Conservation (phyloP, 768 basidiomycete species). For the Naganishia vaughanmartiniae region DNA sequence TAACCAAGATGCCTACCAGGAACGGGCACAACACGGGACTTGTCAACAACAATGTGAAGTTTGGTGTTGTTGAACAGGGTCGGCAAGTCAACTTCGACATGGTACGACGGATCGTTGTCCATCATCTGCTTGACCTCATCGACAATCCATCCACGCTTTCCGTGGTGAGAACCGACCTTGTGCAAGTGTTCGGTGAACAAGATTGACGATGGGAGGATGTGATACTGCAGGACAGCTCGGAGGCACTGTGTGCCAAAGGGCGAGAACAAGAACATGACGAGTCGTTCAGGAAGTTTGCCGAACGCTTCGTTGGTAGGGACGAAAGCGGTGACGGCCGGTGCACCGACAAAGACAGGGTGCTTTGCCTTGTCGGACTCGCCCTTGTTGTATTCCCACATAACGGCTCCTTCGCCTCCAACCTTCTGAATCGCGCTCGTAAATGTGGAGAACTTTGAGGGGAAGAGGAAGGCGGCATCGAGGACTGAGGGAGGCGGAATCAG, state of each 20-base stretch:
- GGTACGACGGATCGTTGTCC: conserved; percentile 46
- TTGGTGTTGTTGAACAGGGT: conserved; percentile 44
- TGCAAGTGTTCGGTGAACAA: conserved; percentile 51
- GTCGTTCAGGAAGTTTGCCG: conserved; percentile 57
- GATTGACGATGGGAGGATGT: conserved; percentile 62
- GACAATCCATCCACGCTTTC: conserved; percentile 28
- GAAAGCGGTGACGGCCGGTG: conserved; percentile 48
- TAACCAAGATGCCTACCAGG: conserved; percentile 37
- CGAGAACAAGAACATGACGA: conserved; percentile 62
- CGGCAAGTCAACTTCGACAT: conserved; percentile 43
- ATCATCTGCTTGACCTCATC: conserved; percentile 34
- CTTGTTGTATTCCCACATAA: conserved; percentile 49
- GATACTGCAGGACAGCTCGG: conserved; percentile 62
- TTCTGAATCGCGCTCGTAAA: conserved; percentile 63
- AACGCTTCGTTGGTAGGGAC: conserved; percentile 51
- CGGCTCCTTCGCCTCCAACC: conserved; percentile 55
- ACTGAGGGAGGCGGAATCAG: conserved; percentile 54
- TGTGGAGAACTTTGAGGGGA: conserved; percentile 53
- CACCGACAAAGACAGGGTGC: conserved; percentile 45
- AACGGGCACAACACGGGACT: conserved; percentile 53
- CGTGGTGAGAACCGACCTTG: conserved; percentile 15
- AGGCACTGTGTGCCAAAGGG: conserved; percentile 60
- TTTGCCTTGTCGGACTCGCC: conserved; percentile 38
- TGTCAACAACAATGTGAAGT: conserved; percentile 58
- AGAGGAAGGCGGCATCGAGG: conserved; percentile 50